phyloP scores from a whole-genome alignment of 2,329 filamentous ascomycete species.

The Mollisiaceae sp. region DNA sequence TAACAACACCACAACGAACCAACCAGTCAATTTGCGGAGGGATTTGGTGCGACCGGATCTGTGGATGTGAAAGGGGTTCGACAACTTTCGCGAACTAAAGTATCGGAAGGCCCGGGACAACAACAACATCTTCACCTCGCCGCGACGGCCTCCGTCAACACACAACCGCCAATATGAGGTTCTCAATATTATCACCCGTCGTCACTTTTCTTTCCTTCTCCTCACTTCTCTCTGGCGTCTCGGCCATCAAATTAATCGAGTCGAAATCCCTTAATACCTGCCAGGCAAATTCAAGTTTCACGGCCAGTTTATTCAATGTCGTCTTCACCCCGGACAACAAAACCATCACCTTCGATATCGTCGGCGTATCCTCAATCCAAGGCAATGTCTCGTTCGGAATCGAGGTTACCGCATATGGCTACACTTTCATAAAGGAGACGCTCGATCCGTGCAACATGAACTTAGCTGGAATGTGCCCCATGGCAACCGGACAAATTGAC shows the following conservation, averaged over 20 bases:
- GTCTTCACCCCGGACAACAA: conserved; percentile 77
- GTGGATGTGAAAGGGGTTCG: conserved; percentile 13
- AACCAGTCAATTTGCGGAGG: conserved; percentile 7
- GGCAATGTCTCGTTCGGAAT: conserved; percentile 82
- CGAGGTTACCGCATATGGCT: conserved; percentile 81
- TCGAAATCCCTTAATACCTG: conserved; percentile 87
- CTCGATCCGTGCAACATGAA: conserved; percentile 77
- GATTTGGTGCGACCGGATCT: conserved; percentile 9
- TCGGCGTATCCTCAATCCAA: conserved; percentile 81
- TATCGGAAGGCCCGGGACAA: conserved; percentile 33
- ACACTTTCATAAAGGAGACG: conserved; percentile 67
- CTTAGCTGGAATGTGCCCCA: conserved; percentile 82
- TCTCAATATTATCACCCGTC: conserved; percentile 37
- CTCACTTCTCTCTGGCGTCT: conserved; percentile 36
- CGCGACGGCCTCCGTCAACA: conserved; percentile 35
- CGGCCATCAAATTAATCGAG: conserved; percentile 54
- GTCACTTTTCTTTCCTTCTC: conserved; percentile 38
- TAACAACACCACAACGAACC: conserved; percentile 10
- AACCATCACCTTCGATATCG: conserved; percentile 74
- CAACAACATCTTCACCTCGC: conserved; percentile 20
- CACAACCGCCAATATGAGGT: conserved; percentile 38
- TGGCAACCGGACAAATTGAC: conserved; percentile 83
- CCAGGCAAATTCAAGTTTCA: conserved; percentile 83
- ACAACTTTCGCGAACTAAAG: conserved; percentile 24
- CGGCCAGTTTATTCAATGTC: conserved; percentile 88